Evolutionary conservation across 148 eudicot genomes (phyloP).

Genomic region (Vaccinium corymbosum): DNA sequence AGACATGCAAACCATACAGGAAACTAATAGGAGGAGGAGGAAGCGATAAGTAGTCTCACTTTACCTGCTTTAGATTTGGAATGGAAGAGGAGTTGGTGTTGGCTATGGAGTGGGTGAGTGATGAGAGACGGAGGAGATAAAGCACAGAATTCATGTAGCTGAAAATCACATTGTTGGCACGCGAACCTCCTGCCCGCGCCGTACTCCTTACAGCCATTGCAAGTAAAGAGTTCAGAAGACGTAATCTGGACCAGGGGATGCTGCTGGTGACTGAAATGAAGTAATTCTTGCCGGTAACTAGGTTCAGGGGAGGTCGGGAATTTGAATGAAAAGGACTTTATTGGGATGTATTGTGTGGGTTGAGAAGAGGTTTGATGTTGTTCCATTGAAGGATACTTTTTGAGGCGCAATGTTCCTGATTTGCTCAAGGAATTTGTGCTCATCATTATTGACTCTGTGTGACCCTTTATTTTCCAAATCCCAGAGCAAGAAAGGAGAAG

Average conservation of each 20-base stretch:
- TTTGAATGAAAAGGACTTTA: conserved; percentile 8
- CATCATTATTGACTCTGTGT: neutral
- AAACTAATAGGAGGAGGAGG: neutral
- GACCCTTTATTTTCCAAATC: neutral
- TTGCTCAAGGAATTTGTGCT: conserved; percentile 5
- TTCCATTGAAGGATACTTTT: conserved; percentile 4
- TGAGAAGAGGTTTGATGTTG: neutral
- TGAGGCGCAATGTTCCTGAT: neutral
- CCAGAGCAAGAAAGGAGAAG: neutral
- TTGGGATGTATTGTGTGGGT: neutral
- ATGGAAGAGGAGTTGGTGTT: conserved; percentile 65
- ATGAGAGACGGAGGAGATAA: conserved; percentile 62
- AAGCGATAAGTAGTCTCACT: neutral
- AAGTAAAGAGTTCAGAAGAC: conserved; percentile 43
- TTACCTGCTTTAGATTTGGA: conserved; percentile 53
- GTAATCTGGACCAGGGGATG: conserved; percentile 43
- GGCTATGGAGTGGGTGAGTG: conserved; percentile 73
- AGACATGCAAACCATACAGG: neutral
- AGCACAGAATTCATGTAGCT: conserved; percentile 92
- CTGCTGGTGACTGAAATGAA: conserved; percentile 42
- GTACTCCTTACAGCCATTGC: conserved; percentile 75
- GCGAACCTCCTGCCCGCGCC: conserved; percentile 74
- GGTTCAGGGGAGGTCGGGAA: conserved; percentile 38
- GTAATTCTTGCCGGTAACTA: conserved; percentile 12
- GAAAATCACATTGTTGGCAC: conserved; percentile 79